Percentiles rank a stretch among this genome's conserved stretches.
These are phyloP conservation scores for Sporisorium exsertum DNA, from an alignment of 1,284 basidiomycete genomes.

Conservation along the genomic window DNA sequence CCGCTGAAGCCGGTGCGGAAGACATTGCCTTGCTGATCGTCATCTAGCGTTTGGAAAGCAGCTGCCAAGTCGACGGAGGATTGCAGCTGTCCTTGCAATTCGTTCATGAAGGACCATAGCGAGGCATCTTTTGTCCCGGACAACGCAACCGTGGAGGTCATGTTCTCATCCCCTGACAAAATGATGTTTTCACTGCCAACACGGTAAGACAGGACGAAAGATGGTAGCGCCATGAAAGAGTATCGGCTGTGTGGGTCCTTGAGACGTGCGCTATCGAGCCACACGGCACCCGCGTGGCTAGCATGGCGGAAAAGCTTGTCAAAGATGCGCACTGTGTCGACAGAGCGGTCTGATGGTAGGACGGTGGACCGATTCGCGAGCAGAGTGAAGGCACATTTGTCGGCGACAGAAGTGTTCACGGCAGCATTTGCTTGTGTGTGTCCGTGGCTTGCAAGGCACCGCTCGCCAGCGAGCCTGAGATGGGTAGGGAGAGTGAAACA, in stretches of 20 bases:
- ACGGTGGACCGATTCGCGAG: conserved; percentile 11
- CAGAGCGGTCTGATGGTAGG: conserved; percentile 36
- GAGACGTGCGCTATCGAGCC: conserved; percentile 71
- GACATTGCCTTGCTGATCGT: conserved; percentile 51
- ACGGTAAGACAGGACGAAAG: conserved; percentile 61
- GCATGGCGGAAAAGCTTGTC: conserved; percentile 66
- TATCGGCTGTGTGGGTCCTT: conserved; percentile 48
- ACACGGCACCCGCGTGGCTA: conserved; percentile 70
- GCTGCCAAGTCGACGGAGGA: conserved; percentile 11
- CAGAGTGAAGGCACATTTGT: conserved; percentile 1
- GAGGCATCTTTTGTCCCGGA: conserved; percentile 9
- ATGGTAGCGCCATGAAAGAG: conserved; percentile 63
- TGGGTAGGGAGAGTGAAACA: conserved; percentile 21
- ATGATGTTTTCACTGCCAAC: conserved; percentile 11
- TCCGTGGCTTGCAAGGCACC: conserved; percentile 23
- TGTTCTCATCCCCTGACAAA: conserved; percentile 18
- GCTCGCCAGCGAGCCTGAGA: conserved; percentile 30
- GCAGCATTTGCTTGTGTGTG: neutral
- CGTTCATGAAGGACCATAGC: conserved; percentile 60
- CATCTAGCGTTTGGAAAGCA: neutral
- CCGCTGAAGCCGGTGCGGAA: conserved; percentile 73
- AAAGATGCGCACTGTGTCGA: conserved; percentile 68
- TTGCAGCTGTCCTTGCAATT: conserved; percentile 50
- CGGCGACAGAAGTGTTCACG: too few species aligned
- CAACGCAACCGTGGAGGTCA: neutral